These are phyloP conservation scores for Xylaria sp. DNA, from an alignment of 2,329 filamentous ascomycete species.

Conservation along the genomic window DNA sequence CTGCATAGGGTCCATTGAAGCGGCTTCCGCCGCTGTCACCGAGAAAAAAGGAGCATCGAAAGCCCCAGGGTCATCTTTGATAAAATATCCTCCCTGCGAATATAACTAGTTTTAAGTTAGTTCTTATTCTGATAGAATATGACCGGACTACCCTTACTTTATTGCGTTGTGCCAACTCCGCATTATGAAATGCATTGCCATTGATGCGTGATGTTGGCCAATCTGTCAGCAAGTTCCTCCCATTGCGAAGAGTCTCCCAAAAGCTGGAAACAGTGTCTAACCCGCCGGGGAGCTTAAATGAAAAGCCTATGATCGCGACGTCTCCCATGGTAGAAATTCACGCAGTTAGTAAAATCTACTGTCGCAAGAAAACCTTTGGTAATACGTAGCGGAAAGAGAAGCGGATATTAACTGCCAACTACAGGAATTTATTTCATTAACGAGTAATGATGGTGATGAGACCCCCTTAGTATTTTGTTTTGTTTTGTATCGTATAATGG, in stretches of 20 bases:
- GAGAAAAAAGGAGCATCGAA: conserved; percentile 56
- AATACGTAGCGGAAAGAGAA: background rate
- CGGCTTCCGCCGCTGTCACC: conserved; percentile 50
- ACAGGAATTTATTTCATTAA: background rate
- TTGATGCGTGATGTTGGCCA: conserved; percentile 50
- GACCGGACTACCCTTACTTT: conserved; percentile 16
- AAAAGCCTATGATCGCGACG: conserved; percentile 51
- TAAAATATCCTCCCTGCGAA: conserved; percentile 47
- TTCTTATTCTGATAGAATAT: background rate
- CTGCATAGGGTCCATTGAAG: conserved; percentile 53
- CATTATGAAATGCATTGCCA: conserved; percentile 43
- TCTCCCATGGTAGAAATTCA: conserved; percentile 23
- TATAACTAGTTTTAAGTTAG: conserved; percentile 40
- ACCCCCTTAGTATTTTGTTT: background rate
- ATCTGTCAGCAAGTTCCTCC: conserved; percentile 47
- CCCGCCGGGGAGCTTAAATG: conserved; percentile 53
- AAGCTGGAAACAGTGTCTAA: conserved; percentile 47
- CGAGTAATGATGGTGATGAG: background rate
- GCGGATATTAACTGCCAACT: background rate
- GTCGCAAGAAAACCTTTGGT: too few species aligned
- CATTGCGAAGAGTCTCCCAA: conserved; percentile 50
- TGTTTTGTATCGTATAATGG: background rate
- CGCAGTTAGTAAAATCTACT: background rate
- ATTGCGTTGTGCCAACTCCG: conserved; percentile 20
- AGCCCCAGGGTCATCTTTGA: conserved; percentile 48